A percentile compares a stretch with the other conserved stretches of the same genome.
Conservation (phyloP, 2,329 filamentous ascomycete genomes). For the Aspergillus costaricaensis region DNA sequence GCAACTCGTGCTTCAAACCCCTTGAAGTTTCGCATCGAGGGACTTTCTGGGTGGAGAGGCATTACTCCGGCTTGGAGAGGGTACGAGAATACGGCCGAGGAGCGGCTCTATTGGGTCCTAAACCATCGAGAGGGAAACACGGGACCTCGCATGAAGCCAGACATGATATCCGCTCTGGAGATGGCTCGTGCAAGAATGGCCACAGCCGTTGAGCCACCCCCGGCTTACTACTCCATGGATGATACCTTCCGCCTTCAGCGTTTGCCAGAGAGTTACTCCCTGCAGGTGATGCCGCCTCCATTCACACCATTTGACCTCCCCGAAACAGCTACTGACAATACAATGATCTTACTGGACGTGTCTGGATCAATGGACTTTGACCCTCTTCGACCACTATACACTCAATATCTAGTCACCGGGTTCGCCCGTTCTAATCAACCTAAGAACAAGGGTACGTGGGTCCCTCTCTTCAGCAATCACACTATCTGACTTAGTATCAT, state of each 20-base stretch:
- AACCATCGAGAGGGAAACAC: not conserved
- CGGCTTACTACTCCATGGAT: not conserved
- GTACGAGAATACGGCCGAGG: slow-evolving; percentile 7
- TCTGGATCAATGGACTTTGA: slow-evolving; percentile 7
- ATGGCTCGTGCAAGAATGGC: slow-evolving; percentile 5
- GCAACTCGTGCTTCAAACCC: slow-evolving; percentile 4
- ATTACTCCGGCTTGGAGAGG: slow-evolving; percentile 9
- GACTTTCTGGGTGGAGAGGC: not conserved
- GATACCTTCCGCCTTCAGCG: slow-evolving; percentile 3
- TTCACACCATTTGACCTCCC: not conserved
- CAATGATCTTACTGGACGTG: slow-evolving; percentile 9
- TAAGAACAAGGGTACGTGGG: slow-evolving; percentile 1
- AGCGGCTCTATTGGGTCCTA: slow-evolving; percentile 10
- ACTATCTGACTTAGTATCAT: not conserved
- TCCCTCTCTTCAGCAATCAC: not conserved
- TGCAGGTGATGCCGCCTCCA: slow-evolving; percentile 7
- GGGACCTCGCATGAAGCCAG: slow-evolving; percentile 2
- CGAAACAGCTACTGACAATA: not conserved
- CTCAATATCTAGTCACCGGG: slow-evolving; percentile 1
- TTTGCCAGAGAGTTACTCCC: not conserved
- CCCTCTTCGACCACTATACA: slow-evolving; percentile 1
- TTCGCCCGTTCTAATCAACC: not conserved
- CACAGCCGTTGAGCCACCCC: slow-evolving; percentile 5
- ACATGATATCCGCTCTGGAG: slow-evolving; percentile 2
- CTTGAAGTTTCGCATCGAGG: slow-evolving; percentile 8